Conservation (phyloP, 805 yeast species). For the Maudiozyma saulgeensis region DNA sequence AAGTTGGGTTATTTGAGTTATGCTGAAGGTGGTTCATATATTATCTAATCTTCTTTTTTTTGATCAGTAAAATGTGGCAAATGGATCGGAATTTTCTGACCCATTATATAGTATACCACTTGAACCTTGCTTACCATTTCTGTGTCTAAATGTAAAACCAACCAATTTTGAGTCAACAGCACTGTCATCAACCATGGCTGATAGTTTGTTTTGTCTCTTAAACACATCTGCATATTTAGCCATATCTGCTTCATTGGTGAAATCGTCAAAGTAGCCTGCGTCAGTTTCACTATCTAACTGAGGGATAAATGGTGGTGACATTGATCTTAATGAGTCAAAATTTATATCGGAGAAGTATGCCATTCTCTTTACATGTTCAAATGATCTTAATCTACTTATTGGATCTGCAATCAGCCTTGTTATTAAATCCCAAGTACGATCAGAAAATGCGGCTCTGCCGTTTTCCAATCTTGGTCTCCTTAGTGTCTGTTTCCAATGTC, state of each 20-base stretch:
- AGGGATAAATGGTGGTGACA: slow-evolving; percentile 91
- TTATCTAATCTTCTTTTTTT: background rate
- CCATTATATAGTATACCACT: slow-evolving; percentile 30
- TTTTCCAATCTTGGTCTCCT: slow-evolving; percentile 86
- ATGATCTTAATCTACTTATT: slow-evolving; percentile 59
- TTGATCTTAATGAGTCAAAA: slow-evolving; percentile 58
- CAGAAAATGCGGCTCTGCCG: slow-evolving; percentile 87
- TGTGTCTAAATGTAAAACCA: slow-evolving; percentile 94
- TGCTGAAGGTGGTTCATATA: too few relatives aligned
- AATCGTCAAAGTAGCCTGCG: slow-evolving; percentile 98
- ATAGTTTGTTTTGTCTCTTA: slow-evolving; percentile 79
- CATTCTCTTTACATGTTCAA: slow-evolving; percentile 71
- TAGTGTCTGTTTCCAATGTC: slow-evolving; percentile 83
- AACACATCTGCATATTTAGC: slow-evolving; percentile 95
- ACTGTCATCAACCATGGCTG: slow-evolving; percentile 51
- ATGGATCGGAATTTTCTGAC: slow-evolving; percentile 30
- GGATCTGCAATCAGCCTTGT: slow-evolving; percentile 75
- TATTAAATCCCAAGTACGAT: slow-evolving; percentile 89
- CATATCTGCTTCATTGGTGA: slow-evolving; percentile 93
- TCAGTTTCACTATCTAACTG: slow-evolving; percentile 94
- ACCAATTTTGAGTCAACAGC: slow-evolving; percentile 66
- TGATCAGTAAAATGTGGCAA: slow-evolving; percentile 27
- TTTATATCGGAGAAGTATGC: slow-evolving; percentile 78
- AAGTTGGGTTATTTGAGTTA: too few relatives aligned
- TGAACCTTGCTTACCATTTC: slow-evolving; percentile 32